phyloP scores from a whole-genome alignment of 768 basidiomycete species.

The Amanita rimosa region DNA sequence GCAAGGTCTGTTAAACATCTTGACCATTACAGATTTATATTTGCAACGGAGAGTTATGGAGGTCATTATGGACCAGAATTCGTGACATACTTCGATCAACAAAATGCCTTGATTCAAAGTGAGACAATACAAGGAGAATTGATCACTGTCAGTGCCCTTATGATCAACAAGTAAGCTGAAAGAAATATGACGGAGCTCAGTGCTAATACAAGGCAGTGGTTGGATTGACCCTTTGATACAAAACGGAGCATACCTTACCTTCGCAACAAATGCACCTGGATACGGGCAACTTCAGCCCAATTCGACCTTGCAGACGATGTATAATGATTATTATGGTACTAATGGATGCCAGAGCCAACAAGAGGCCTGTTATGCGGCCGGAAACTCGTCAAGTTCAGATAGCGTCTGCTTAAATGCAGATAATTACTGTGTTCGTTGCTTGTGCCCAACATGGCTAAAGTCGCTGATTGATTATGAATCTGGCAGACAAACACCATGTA shows the following conservation, averaged over 20 bases:
- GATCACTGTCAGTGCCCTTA: slow-evolving; percentile 44
- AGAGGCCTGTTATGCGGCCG: slow-evolving; percentile 45
- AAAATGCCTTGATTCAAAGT: slow-evolving; percentile 39
- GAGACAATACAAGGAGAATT: slow-evolving; percentile 36
- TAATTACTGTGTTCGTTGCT: slow-evolving; percentile 39
- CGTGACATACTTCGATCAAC: slow-evolving; percentile 52
- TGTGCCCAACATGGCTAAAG: neutral
- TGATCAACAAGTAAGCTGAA: slow-evolving; percentile 46
- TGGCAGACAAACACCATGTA: slow-evolving; percentile 35
- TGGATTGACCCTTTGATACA: slow-evolving; percentile 60
- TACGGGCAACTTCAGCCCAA: slow-evolving; percentile 51
- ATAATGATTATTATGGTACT: slow-evolving; percentile 31
- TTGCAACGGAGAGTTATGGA: slow-evolving; percentile 59
- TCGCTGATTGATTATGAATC: neutral
- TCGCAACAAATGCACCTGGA: slow-evolving; percentile 51
- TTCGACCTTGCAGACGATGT: slow-evolving; percentile 32
- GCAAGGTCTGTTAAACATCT: neutral
- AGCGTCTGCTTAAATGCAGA: slow-evolving; percentile 39
- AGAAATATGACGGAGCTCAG: neutral
- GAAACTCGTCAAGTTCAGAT: slow-evolving; percentile 31
- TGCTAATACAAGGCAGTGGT: slow-evolving; percentile 26
- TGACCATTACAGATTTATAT: slow-evolving; percentile 33
- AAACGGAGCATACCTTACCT: slow-evolving; percentile 47
- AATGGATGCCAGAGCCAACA: slow-evolving; percentile 47
- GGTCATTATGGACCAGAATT: slow-evolving; percentile 60